Percentiles rank a stretch among this genome's conserved stretches.
phyloP scores from a whole-genome alignment of 2,329 filamentous ascomycete genomes.

The Aureobasidium sp. region DNA sequence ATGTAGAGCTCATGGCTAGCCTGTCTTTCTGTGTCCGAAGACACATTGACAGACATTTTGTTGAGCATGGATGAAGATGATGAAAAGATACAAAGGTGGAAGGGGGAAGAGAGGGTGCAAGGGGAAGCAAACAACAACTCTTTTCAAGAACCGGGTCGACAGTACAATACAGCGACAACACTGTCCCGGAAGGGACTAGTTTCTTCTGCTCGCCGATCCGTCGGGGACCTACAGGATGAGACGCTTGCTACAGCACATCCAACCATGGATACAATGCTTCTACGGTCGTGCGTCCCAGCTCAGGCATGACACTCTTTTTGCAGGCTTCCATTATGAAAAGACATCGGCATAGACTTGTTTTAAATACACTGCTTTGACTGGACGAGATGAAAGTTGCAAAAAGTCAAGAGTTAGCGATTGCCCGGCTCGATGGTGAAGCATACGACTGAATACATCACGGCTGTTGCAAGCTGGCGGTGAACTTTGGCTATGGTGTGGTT shows the following conservation, averaged over 20 bases:
- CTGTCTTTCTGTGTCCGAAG: slow-evolving; percentile 12
- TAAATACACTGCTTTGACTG: background rate
- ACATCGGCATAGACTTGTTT: background rate
- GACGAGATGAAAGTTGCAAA: background rate
- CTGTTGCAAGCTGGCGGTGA: background rate
- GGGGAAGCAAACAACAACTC: background rate
- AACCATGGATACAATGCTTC: background rate
- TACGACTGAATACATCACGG: background rate
- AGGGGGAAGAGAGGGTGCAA: background rate
- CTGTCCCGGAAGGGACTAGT: background rate
- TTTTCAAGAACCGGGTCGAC: background rate
- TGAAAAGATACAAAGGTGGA: background rate
- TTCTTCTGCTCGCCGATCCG: background rate
- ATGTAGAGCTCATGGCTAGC: slow-evolving; percentile 35
- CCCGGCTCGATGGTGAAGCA: background rate
- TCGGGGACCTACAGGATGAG: background rate
- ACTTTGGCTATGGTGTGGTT: background rate
- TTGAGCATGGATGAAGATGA: background rate
- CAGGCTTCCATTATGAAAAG: background rate
- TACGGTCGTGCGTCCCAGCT: background rate
- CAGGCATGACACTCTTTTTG: background rate
- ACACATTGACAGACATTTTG: background rate
- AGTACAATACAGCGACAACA: background rate
- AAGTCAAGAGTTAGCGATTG: background rate
- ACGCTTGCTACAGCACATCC: background rate